These are phyloP conservation scores for Straminergon stramineum DNA, from an alignment of 225 moss, liverwort and hornwort species.

Conservation along the genomic window DNA sequence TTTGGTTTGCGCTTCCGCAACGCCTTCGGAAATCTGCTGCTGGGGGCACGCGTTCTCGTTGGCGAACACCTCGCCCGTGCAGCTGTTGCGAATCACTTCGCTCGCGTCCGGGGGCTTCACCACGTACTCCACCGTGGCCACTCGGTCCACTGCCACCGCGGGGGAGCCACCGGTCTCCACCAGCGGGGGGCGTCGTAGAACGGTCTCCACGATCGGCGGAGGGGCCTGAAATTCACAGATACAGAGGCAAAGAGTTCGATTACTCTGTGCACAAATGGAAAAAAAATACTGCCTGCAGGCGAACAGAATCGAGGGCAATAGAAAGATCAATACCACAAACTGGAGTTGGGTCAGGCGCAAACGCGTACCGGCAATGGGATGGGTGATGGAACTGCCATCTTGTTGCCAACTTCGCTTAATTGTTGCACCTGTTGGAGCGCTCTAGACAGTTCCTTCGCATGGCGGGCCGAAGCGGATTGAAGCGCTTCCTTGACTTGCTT, in stretches of 20 bases:
- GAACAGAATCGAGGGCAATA: too few relatives aligned
- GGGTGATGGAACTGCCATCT: background rate
- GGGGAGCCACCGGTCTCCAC: conserved; percentile 23
- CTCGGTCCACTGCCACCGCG: background rate
- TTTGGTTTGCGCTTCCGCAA: background rate
- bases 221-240: background rate
- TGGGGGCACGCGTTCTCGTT: conserved; percentile 43
- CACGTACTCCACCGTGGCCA: conserved; percentile 32
- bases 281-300: background rate
- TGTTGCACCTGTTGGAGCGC: conserved; percentile 16
- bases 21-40: conserved; percentile 1
- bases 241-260: background rate
- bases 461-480: conserved; percentile 12
- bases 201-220: conserved; percentile 9
- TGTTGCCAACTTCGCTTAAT: background rate
- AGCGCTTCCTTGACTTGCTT: conserved; percentile 27
- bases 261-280: background rate
- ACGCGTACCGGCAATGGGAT: background rate
- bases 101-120: conserved; percentile 31
- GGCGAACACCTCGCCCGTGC: conserved; percentile 48
- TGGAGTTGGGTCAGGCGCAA: too few relatives aligned
- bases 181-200: conserved; percentile 24
- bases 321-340: too few relatives aligned
- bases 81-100: conserved; percentile 49
- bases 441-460: conserved; percentile 20